Conservation (phyloP, 192 early-diverging fungal genomes). For the Phycomyces nitens region DNA sequence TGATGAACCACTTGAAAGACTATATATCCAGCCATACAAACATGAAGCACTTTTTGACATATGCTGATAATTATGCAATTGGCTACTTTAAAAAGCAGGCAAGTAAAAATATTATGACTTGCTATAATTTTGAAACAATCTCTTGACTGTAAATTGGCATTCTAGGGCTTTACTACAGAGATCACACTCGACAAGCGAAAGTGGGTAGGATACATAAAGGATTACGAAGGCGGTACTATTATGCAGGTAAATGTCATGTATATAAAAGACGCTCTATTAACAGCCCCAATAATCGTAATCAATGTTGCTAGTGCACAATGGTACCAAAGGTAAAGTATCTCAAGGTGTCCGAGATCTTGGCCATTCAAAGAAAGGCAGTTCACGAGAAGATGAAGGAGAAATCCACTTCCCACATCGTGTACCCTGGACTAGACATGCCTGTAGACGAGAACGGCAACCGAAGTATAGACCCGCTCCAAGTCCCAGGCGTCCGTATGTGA, state of each 20-base stretch:
- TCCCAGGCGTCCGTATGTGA: conserved; percentile 66
- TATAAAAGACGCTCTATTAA: no score
- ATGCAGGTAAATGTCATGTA: conserved; percentile 54
- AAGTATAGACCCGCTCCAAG: conserved; percentile 70
- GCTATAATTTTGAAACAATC: not conserved
- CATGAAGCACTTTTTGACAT: conserved; percentile 89
- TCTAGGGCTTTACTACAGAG: conserved; percentile 92
- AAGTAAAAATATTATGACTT: not conserved
- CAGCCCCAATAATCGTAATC: no score
- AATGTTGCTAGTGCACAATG: conserved; percentile 85
- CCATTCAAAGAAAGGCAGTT: conserved; percentile 76
- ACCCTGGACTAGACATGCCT: conserved; percentile 66
- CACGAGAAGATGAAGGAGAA: conserved; percentile 78
- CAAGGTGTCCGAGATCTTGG: conserved; percentile 65
- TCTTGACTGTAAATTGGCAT: not conserved
- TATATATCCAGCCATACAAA: conserved; percentile 72
- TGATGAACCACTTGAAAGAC: conserved; percentile 97
- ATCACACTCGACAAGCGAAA: conserved; percentile 88
- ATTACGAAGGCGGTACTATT: conserved; percentile 97
- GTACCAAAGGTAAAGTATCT: conserved; percentile 87
- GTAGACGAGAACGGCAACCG: conserved; percentile 56
- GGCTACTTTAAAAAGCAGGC: conserved; percentile 94
- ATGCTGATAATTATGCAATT: conserved; percentile 98
- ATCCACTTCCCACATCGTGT: conserved; percentile 71
- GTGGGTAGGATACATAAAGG: conserved; percentile 99